phyloP scores from a whole-genome alignment of 257 asterid species.

The Coffea canephora region DNA sequence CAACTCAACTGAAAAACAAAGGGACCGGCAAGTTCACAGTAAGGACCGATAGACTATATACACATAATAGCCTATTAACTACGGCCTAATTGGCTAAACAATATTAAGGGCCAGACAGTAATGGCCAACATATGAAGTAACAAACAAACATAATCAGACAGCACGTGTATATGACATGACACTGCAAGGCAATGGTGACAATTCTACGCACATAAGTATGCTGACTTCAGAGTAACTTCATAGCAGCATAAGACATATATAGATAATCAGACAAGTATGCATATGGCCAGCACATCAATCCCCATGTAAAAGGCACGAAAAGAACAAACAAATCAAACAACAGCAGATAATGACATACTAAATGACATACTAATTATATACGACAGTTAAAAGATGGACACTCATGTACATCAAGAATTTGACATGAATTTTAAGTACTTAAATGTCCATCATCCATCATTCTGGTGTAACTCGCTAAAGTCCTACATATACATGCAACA shows the following conservation, averaged over 20 bases:
- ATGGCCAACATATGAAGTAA: neutral
- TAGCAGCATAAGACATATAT: neutral
- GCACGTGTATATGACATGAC: neutral
- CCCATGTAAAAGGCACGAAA: no score
- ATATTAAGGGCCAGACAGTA: neutral
- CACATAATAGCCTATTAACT: neutral
- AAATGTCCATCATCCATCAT: neutral
- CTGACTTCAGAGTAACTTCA: neutral
- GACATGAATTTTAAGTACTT: neutral
- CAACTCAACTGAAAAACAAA: neutral
- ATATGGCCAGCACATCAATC: neutral
- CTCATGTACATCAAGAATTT: neutral
- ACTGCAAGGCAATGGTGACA: neutral
- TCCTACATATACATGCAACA: neutral
- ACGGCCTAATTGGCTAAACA: neutral
- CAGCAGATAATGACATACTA: neutral
- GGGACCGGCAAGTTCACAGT: neutral
- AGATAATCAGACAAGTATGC: neutral
- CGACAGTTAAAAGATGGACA: neutral
- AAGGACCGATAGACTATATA: neutral
- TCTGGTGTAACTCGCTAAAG: neutral
- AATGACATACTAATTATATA: no score
- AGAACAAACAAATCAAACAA: neutral
- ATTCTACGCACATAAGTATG: neutral
- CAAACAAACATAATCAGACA: neutral